A percentile compares a stretch with the other conserved stretches of the same genome.
Conservation (phyloP, 345 rosid species). For the Sonneratia alba region DNA sequence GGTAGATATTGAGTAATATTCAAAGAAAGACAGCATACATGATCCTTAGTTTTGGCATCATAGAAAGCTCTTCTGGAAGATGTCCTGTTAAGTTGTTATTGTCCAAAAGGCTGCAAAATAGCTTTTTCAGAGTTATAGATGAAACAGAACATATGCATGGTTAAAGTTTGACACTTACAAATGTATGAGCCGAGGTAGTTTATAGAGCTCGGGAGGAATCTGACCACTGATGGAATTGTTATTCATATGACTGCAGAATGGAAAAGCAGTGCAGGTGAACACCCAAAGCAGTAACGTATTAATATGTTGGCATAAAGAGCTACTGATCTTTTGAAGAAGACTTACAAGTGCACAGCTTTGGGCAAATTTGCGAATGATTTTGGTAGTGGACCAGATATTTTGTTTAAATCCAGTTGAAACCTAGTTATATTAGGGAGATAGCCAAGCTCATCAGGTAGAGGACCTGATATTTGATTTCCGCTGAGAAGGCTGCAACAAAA, state of each 20-base stretch:
- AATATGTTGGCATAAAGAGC: neutral
- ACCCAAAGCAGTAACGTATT: neutral
- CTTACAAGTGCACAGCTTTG: conserved; percentile 82
- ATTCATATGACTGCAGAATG: conserved; percentile 80
- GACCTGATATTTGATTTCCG: conserved; percentile 70
- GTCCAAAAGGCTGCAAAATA: conserved; percentile 72
- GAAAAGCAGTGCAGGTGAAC: conserved; percentile 8
- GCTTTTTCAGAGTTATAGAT: conserved; percentile 2
- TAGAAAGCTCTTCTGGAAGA: conserved; percentile 67
- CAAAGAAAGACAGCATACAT: conserved; percentile 45
- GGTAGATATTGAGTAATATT: neutral
- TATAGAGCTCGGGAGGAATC: conserved; percentile 74
- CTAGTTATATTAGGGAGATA: conserved; percentile 68
- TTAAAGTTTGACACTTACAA: conserved; percentile 46
- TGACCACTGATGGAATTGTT: conserved; percentile 92
- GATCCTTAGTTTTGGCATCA: conserved; percentile 56
- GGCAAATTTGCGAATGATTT: conserved; percentile 63
- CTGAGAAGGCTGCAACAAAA: conserved; percentile 61
- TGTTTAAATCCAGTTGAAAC: conserved; percentile 75
- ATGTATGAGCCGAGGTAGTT: conserved; percentile 64
- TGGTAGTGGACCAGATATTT: conserved; percentile 73
- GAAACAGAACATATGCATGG: neutral
- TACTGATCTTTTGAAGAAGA: conserved; percentile 12
- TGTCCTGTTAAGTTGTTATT: conserved; percentile 78
- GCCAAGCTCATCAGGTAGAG: conserved; percentile 83